Evolutionary conservation across 257 asterid genomes (phyloP).

Genomic region (Capsicum chinense): DNA sequence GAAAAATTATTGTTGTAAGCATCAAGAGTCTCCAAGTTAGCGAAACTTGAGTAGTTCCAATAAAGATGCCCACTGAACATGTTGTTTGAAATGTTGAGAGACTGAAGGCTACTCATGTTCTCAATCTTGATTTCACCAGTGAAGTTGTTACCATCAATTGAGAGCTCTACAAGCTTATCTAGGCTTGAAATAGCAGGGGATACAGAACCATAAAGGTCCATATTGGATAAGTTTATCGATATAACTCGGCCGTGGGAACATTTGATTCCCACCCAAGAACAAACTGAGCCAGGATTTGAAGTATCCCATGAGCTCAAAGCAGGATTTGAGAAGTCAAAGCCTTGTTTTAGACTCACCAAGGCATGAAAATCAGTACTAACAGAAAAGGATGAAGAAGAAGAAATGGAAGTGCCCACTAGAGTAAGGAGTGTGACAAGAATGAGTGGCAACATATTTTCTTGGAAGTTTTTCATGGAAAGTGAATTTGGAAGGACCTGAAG

Average conservation of each 20-base stretch:
- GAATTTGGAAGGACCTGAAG: slow-evolving; percentile 57
- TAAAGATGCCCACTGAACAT: slow-evolving; percentile 64
- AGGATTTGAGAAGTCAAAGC: slow-evolving; percentile 47
- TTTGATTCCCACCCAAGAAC: slow-evolving; percentile 77
- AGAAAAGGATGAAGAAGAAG: slow-evolving; percentile 66
- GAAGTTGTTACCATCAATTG: slow-evolving; percentile 91
- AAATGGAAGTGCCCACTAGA: slow-evolving; percentile 40
- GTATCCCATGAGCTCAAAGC: slow-evolving; percentile 61
- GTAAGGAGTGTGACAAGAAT: slow-evolving; percentile 50
- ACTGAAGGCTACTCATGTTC: slow-evolving; percentile 59
- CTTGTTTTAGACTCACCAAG: slow-evolving; percentile 57
- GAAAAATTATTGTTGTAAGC: slow-evolving; percentile 85
- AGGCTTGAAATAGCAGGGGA: slow-evolving; percentile 67
- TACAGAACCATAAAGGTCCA: slow-evolving; percentile 79
- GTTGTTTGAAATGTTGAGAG: slow-evolving; percentile 77
- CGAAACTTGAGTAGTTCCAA: slow-evolving; percentile 77
- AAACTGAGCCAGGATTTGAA: slow-evolving; percentile 60
- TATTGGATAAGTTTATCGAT: slow-evolving; percentile 63
- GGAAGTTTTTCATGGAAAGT: slow-evolving; percentile 47
- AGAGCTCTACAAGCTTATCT: slow-evolving; percentile 63
- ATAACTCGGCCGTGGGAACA: slow-evolving; percentile 65
- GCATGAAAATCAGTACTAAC: slow-evolving; percentile 65
- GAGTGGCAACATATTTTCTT: slow-evolving; percentile 50
- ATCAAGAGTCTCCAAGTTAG: slow-evolving; percentile 67
- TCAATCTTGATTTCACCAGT: slow-evolving; percentile 80